Conservation (phyloP, 345 rosid species). For the Euphorbia peplus region DNA sequence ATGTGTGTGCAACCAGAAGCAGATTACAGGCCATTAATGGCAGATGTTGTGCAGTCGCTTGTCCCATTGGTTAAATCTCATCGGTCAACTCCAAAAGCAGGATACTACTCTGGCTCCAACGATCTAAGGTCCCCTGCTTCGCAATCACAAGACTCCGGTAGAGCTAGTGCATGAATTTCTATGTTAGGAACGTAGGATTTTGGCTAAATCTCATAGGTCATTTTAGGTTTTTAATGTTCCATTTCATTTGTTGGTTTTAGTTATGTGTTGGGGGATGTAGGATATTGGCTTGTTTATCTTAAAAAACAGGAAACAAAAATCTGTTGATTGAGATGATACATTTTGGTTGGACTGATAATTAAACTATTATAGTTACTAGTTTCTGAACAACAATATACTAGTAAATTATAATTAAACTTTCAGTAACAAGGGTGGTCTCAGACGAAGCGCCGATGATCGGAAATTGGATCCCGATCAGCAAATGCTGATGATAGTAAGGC, state of each 20-base stretch:
- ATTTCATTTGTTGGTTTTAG: not conserved
- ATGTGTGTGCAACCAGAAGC: constrained; percentile 94
- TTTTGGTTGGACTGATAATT: too few relatives aligned
- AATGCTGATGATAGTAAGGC: too few relatives aligned
- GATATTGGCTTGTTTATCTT: not conserved
- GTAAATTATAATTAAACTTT: too few relatives aligned
- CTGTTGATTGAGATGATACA: too few relatives aligned
- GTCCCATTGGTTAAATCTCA: constrained; percentile 71
- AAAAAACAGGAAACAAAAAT: too few relatives aligned
- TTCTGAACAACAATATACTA: too few relatives aligned
- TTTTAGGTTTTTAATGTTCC: not conserved
- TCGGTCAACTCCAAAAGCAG: constrained; percentile 48
- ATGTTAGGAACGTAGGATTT: too few relatives aligned
- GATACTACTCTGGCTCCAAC: constrained; percentile 51
- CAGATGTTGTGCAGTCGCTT: constrained; percentile 86
- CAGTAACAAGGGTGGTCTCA: too few relatives aligned
- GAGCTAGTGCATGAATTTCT: constrained; percentile 34
- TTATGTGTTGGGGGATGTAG: not conserved
- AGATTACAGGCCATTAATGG: constrained; percentile 92
- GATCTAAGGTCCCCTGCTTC: constrained; percentile 43
- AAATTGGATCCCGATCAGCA: too few relatives aligned
- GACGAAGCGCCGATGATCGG: too few relatives aligned
- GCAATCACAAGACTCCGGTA: constrained; percentile 31
- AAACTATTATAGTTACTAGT: too few relatives aligned
- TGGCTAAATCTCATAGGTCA: too few relatives aligned